Conservation (phyloP, 192 early-diverging fungal genomes). For the Thoreauomyces humboldtii region DNA sequence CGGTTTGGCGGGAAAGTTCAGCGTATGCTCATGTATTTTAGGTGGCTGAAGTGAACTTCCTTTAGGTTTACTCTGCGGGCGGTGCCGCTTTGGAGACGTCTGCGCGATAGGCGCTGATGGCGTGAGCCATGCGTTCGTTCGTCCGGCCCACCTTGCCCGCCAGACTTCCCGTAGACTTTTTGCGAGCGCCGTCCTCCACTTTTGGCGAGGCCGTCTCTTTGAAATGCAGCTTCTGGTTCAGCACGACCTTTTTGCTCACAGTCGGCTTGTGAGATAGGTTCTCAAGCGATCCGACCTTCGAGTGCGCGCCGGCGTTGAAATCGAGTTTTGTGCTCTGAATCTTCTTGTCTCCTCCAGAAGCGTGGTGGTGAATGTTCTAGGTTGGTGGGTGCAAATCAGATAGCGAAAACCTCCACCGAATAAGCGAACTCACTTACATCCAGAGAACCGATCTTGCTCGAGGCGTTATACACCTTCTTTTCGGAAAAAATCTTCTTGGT, state of each 20-base stretch:
- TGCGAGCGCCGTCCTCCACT: neutral
- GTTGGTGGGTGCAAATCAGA: no score
- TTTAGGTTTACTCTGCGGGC: no score
- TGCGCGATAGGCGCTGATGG: no score
- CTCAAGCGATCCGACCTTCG: neutral
- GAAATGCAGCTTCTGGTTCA: neutral
- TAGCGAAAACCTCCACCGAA: no score
- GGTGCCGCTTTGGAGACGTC: no score
- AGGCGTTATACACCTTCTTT: neutral
- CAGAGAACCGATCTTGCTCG: neutral
- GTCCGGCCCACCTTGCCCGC: slow-evolving; percentile 13
- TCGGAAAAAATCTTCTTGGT: neutral
- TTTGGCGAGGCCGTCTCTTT: neutral
- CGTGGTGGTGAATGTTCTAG: neutral
- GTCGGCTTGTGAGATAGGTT: neutral
- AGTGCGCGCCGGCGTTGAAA: neutral
- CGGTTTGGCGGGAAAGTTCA: no score
- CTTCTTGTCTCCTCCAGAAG: neutral
- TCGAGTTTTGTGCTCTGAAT: neutral
- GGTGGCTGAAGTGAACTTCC: no score
- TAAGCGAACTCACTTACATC: neutral
- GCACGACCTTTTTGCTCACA: neutral
- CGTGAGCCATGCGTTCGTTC: slow-evolving; percentile 73
- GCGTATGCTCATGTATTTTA: no score
- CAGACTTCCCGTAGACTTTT: neutral